These are phyloP conservation scores for Aspergillus biplanus DNA, from an alignment of 495 filamentous ascomycete genomes.

Conservation along the genomic window DNA sequence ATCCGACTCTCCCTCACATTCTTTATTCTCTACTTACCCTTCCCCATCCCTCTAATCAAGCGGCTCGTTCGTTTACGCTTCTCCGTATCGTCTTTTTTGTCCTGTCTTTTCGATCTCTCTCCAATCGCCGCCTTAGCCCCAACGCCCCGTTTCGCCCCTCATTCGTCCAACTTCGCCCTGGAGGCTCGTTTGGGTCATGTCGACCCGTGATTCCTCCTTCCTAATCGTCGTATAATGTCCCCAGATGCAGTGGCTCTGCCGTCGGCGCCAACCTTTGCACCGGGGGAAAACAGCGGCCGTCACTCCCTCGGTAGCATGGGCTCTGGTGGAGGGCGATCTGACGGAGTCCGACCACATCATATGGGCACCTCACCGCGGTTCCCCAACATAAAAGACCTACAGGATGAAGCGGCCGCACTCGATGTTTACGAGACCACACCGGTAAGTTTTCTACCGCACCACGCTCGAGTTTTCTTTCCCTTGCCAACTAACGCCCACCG, in stretches of 20 bases:
- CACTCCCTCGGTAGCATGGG: conserved; percentile 38
- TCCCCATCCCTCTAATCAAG: background rate
- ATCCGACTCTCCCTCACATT: background rate
- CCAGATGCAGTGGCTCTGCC: conserved; percentile 49
- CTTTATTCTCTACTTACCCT: background rate
- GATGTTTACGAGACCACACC: conserved; percentile 46
- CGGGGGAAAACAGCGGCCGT: conserved; percentile 36
- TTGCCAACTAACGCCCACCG: conserved; percentile 24
- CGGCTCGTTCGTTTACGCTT: conserved; percentile 1
- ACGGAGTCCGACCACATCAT: conserved; percentile 30
- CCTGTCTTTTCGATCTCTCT: background rate
- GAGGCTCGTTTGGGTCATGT: conserved; percentile 28
- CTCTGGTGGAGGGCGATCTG: conserved; percentile 31
- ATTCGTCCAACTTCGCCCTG: conserved; percentile 10
- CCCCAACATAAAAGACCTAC: conserved; percentile 77
- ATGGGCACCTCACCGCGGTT: conserved; percentile 46
- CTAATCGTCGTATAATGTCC: conserved; percentile 43
- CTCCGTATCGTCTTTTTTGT: background rate
- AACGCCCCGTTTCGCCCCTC: conserved; percentile 5
- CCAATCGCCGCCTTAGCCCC: background rate
- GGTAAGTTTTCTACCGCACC: conserved; percentile 34
- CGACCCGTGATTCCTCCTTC: conserved; percentile 25
- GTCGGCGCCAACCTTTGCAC: conserved; percentile 41
- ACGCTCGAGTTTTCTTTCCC: background rate
- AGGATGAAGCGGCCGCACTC: conserved; percentile 49